Base-by-base conservation (phyloP, 306 rosid species). In the Echinosophora koreensis region DNA sequence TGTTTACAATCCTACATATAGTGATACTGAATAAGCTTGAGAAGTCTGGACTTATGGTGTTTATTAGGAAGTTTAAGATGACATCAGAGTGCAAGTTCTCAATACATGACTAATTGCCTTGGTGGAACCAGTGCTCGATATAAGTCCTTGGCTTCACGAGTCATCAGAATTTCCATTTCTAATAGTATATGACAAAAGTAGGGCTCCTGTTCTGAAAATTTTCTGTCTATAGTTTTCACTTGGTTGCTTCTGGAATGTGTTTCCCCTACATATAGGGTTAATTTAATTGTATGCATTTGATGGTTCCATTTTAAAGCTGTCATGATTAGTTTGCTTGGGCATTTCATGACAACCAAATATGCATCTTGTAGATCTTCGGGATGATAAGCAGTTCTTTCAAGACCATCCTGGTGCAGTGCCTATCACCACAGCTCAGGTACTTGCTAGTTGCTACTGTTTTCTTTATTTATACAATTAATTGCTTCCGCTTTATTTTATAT, bases 371-470 rank as follows among this genome's bases (percentile, higher is more conserved):
- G 98, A 94, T 87, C 97, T 94, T 77, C 92, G 97, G 47, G 98
- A 92, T 66, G 98, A 94, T 82, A 89, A 82, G 73, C 92, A 92
- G 74, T 94, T 90, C 87, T 86, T 94, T 68, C 76, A 66, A 59
- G 92, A 94, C 76, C 98, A 94, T 80, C 97, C 97, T 1, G 95
- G 95, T 73, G 93, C 96, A 1, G 93, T 84, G 55, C 97, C 98
- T 65, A 94, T 94, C 80, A 87, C 93, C 73, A 90, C 97, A 18
- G 92, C 93, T 6, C 98, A 94, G 97, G 97, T 90, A 79, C 59
- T 66, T 58, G 59, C 73, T 72, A 28, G 78, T 30, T 77, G 37
- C 22, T 41, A 70, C 49, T 78, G 38, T 68, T 54, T 61, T 69
- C 34, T 17, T 27, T 28, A 7, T 61, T 41, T 57, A 68, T 62